These are phyloP conservation scores for Tilletia walkeri DNA, from an alignment of 1,284 basidiomycete genomes.

Conservation along the genomic window DNA sequence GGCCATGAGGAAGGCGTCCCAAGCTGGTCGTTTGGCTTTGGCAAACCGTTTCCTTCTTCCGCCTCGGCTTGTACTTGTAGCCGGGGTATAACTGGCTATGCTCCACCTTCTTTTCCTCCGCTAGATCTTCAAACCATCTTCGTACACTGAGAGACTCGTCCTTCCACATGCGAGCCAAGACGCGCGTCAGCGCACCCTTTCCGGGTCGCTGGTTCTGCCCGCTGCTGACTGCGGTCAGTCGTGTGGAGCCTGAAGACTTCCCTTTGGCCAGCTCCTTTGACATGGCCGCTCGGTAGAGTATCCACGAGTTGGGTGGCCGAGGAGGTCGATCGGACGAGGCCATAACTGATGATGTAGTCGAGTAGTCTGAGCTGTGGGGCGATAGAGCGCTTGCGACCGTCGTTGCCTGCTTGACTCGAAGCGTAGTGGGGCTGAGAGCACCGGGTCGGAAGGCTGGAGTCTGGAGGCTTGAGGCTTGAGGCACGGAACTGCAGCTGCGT, in stretches of 20 bases:
- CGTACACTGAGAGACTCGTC: background rate
- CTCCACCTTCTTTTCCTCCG: background rate
- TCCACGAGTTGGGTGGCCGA: background rate
- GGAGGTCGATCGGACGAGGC: background rate
- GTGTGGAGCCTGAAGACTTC: background rate
- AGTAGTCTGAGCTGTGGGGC: no score
- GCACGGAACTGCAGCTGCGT: no score
- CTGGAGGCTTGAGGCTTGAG: no score
- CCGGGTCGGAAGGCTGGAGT: no score
- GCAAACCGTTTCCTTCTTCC: background rate
- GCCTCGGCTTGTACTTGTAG: conserved; percentile 5
- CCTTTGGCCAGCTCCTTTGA: background rate
- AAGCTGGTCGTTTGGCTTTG: no score
- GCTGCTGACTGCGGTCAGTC: background rate
- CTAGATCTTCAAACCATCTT: background rate
- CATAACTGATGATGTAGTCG: no score
- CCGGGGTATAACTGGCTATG: background rate
- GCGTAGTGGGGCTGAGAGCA: no score
- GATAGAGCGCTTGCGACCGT: no score
- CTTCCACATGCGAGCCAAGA: background rate
- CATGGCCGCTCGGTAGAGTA: background rate
- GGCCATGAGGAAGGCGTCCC: background rate
- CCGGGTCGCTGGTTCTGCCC: background rate
- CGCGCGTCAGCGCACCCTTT: background rate
- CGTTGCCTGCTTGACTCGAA: no score